These are phyloP conservation scores for Entophlyctis helioformis DNA, from an alignment of 192 early-diverging fungal species.

Conservation along the genomic window DNA sequence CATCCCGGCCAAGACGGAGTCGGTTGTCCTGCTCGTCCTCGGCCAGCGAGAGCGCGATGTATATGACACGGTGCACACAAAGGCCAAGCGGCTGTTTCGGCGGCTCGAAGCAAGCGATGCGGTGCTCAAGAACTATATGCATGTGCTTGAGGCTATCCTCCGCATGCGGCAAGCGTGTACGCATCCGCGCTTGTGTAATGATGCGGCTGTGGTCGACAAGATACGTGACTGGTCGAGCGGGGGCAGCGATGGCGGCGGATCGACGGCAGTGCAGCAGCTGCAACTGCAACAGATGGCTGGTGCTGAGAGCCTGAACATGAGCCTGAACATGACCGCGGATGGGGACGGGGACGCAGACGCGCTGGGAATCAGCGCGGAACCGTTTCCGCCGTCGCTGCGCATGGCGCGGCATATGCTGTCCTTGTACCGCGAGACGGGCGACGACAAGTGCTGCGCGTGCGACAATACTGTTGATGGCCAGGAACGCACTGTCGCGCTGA, in stretches of 20 bases:
- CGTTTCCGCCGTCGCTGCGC: too few relatives aligned
- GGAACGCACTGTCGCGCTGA: too few relatives aligned
- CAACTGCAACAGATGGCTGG: too few relatives aligned
- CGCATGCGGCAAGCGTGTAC: conserved; percentile 31
- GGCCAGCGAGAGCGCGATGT: conserved; percentile 21
- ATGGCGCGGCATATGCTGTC: conserved; percentile 15
- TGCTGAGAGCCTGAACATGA: too few relatives aligned
- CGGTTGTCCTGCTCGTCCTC: conserved; percentile 16
- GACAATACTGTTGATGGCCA: conserved; percentile 8
- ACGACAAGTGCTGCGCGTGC: conserved; percentile 27
- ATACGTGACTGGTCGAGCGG: neutral
- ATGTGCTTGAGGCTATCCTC: conserved; percentile 33
- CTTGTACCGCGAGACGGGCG: conserved; percentile 29
- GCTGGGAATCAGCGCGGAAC: too few relatives aligned
- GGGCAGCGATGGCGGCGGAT: neutral
- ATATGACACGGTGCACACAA: conserved; percentile 27
- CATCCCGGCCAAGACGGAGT: conserved; percentile 46
- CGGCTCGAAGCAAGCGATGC: conserved; percentile 7
- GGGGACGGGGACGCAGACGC: too few relatives aligned
- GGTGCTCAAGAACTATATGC: conserved; percentile 29
- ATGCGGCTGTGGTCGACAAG: conserved; percentile 8
- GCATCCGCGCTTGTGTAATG: conserved; percentile 24
- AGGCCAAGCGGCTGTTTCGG: conserved; percentile 18
- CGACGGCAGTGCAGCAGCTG: too few relatives aligned
- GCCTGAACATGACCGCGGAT: too few relatives aligned